Evolutionary conservation across 2,329 filamentous ascomycete species (phyloP), one percentile per base, ranked within the genome.

Genomic region (Fusarium agapanthi): DNA sequence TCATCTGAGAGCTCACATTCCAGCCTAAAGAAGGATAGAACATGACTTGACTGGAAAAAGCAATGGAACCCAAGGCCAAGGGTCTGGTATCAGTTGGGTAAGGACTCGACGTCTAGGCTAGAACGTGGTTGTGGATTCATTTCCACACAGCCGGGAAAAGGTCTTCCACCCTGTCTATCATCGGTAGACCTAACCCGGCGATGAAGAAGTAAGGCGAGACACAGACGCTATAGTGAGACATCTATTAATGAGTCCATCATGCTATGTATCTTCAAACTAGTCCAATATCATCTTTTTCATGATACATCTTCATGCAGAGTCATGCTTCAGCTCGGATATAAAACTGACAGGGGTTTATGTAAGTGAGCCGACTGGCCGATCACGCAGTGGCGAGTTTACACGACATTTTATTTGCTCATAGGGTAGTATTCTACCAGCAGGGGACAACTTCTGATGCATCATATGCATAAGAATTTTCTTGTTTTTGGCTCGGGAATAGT

Each of bases 91-190:
- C 20, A 35, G n/a, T 35, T 34, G 18, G 37, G 59, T 32, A 48
- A 24, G 24, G n/a, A 38, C 16, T 44, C 18, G 34, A 60, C 57
- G 35, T 38, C 24, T 59, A 35, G 28, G 28, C 35, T 37, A 62
- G 59, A 62, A 48, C 41, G n/a, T 38, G 34, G 35, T 22, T 35
- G 53, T 62, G 60, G 60, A 38, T 60, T 62, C 60, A 62, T 51
- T 62, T 47, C 44, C 44, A 37, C 30, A 61, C 35, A 38, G 28
- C 7, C 20, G n/a, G 50, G 40, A 35, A 32, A 44, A 30, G 13
- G 16, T 34, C 35, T 54, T 40, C 35, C 45, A 13, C 37, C 35
- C 14, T 26, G 35, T 51, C n/a, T 26, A 5, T 13, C 22, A 50
- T 38, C 20, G 16, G 34, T 16, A 32, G 22, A 47, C 28, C 13